Percentiles rank a stretch among this genome's conserved stretches.
These are phyloP conservation scores for Suillus weaverae DNA, from an alignment of 768 basidiomycete genomes.

Conservation along the genomic window DNA sequence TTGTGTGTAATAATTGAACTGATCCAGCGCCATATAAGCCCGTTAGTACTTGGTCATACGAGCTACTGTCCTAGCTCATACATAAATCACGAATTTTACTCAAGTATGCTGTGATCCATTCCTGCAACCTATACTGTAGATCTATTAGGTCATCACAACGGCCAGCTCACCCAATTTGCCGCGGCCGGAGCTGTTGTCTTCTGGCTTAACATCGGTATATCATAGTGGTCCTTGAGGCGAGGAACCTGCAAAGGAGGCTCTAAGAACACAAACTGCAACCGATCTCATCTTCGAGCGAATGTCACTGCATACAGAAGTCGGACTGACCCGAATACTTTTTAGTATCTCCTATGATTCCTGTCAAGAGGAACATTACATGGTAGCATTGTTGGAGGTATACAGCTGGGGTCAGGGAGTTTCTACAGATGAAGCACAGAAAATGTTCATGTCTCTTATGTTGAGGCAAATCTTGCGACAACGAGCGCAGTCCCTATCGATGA, in stretches of 20 bases:
- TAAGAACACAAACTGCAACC: not conserved
- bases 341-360: not conserved
- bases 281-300: not conserved
- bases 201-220: not conserved
- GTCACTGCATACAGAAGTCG: not conserved
- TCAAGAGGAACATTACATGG: not conserved
- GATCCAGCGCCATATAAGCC: too few relatives aligned
- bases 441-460: not conserved
- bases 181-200: not conserved
- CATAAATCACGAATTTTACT: not conserved
- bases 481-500: conserved; percentile 42
- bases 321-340: not conserved
- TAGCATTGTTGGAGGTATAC: not conserved
- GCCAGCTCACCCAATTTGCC: not conserved
- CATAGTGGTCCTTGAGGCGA: not conserved
- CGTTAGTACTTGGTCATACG: not conserved
- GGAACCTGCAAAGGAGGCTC: not conserved
- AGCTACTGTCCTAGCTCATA: not conserved
- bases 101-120: not conserved
- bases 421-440: not conserved
- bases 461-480: conserved; percentile 37
- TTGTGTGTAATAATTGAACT: too few relatives aligned
- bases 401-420: not conserved
- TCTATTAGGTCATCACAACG: not conserved
- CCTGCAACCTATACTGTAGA: not conserved